Evolutionary conservation across 2,329 filamentous ascomycete genomes (phyloP).

Genomic region (Xylaria arbuscula): DNA sequence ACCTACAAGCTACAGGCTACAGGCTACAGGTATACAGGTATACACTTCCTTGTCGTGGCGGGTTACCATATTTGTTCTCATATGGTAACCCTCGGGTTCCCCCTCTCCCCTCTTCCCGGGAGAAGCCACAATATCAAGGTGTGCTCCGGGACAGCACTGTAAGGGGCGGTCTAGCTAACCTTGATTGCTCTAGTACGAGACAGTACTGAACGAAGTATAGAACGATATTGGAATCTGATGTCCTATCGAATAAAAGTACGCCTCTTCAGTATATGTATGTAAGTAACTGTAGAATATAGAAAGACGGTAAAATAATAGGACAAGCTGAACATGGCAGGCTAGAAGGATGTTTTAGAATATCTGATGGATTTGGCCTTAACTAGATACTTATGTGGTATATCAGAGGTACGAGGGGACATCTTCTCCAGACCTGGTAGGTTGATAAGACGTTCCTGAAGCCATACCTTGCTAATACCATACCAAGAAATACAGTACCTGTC

Average conservation of each 20-base stretch:
- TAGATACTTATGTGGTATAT: no score
- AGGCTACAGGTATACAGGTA: no score
- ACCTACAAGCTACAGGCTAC: not conserved
- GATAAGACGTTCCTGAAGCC: constrained; percentile 30
- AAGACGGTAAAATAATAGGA: not conserved
- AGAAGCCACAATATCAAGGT: constrained; percentile 20
- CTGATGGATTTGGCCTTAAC: not conserved
- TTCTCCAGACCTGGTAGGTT: not conserved
- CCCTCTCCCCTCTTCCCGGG: constrained; percentile 27
- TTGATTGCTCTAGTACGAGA: not conserved
- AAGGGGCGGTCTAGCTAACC: constrained; percentile 10
- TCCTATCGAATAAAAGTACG: not conserved
- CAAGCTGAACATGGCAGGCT: not conserved
- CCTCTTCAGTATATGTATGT: no score
- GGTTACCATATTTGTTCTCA: constrained; percentile 37
- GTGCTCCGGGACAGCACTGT: constrained; percentile 4
- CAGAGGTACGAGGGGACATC: not conserved
- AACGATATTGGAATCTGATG: not conserved
- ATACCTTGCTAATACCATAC: constrained; percentile 32
- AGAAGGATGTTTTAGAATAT: constrained; percentile 9
- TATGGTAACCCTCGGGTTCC: constrained; percentile 31
- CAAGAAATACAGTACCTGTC: not conserved
- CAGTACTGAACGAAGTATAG: not conserved
- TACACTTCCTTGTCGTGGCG: constrained; percentile 25
- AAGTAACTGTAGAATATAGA: no score